Evolutionary conservation across 108 stramenopile species (phyloP).

Genomic region (Schizochytrium sp.): DNA sequence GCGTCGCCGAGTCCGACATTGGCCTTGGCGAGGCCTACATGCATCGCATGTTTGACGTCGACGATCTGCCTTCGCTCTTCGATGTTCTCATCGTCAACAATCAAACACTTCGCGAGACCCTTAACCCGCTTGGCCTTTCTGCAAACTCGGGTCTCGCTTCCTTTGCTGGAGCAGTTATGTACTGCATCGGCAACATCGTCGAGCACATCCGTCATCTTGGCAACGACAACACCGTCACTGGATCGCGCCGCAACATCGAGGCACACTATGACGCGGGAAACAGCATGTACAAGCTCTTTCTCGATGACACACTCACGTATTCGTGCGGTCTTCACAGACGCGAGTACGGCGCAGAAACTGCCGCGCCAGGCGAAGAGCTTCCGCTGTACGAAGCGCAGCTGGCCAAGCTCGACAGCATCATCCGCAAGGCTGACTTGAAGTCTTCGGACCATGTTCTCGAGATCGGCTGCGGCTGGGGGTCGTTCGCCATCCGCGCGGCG

Average conservation of each 20-base stretch:
- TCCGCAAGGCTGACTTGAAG: conserved; percentile 63
- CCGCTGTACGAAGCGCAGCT: conserved; percentile 80
- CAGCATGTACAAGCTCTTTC: conserved; percentile 74
- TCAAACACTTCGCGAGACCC: conserved; percentile 35
- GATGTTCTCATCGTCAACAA: conserved; percentile 75
- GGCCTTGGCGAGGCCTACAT: conserved; percentile 25
- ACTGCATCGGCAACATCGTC: not conserved
- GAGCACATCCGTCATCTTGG: conserved; percentile 35
- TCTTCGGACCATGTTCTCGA: conserved; percentile 62
- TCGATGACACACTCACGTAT: conserved; percentile 84
- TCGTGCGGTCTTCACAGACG: conserved; percentile 59
- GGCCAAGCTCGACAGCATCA: conserved; percentile 82
- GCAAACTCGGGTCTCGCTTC: not conserved
- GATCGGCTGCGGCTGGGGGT: conserved; percentile 94
- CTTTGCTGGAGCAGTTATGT: not conserved
- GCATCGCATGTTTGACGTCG: conserved; percentile 6
- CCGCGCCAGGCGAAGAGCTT: conserved; percentile 44
- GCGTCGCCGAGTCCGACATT: conserved; percentile 13
- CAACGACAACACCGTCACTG: conserved; percentile 75
- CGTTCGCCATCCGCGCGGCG: conserved; percentile 76
- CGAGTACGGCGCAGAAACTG: not conserved
- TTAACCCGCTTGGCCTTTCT: not conserved
- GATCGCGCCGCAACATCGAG: conserved; percentile 76
- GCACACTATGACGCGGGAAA: conserved; percentile 93
- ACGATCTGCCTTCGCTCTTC: conserved; percentile 67